These are phyloP conservation scores for Parmelia sp. DNA, from an alignment of 495 filamentous ascomycete genomes.

Conservation along the genomic window DNA sequence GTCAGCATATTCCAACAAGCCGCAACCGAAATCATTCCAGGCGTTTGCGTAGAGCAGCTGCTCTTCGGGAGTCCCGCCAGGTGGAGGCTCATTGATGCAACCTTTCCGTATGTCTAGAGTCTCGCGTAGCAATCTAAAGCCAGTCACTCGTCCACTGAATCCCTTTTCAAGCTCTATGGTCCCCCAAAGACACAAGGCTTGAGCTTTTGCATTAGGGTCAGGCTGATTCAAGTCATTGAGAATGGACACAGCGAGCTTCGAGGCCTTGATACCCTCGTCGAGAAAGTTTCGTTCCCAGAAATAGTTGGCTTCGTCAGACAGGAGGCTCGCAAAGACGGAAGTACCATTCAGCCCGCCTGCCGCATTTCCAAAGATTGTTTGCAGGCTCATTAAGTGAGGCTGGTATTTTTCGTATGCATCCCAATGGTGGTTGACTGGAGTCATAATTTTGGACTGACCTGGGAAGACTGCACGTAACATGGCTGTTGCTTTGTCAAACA, in stretches of 20 bases:
- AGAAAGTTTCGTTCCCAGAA: conserved; percentile 3
- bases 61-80: not conserved
- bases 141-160: not conserved
- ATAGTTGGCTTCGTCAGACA: not conserved
- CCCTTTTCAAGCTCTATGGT: conserved; percentile 1
- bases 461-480: not conserved
- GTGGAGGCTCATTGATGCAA: not conserved
- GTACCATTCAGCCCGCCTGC: not conserved
- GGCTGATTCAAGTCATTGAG: not conserved
- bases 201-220: not conserved
- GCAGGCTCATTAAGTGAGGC: conserved; percentile 3
- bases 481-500: not conserved
- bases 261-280: not conserved
- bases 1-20: not conserved
- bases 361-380: not conserved
- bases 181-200: not conserved
- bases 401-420: not conserved
- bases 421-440: not conserved
- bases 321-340: not conserved
- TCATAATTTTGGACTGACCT: not conserved
- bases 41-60: conserved; percentile 4
- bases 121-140: not conserved
- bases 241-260: not conserved
- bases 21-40: not conserved
- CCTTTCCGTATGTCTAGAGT: not conserved